Evolutionary conservation across 1,284 basidiomycete species (phyloP), one percentile per base, ranked within the genome.

Genomic region (Xanthoconium separans): DNA sequence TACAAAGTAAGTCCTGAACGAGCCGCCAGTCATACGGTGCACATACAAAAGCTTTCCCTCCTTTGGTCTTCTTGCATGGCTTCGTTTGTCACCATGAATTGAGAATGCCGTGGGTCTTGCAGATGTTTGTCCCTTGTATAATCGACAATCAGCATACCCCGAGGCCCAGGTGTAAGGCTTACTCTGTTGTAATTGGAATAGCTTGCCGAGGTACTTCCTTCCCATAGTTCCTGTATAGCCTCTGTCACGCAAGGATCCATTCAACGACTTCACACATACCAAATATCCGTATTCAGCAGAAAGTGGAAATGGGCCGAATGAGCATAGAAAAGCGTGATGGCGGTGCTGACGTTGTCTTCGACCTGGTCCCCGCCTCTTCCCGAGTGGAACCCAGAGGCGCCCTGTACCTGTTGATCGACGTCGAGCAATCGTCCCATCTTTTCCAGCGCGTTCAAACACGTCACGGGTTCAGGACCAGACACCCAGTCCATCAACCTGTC

Each of bases 401-500:
- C 16, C 11, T 48, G 47, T 13, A 27, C 24, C 0, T 47, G 49
- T 5, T 30, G 46, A 8, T 50, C 44, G 33, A 49, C 18, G 3
- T 15, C 20, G 20, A 58, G 41, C 2, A 30, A 2, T 9, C 12
- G 39, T 12, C 20, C 10, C 39, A 58, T 58, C 36, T 42, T 15
- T 22, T 2, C 13, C 34, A 59, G 34, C 2, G 49, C 18, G 3
- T 43, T 29, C n/a, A 62, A 39, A 42, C 58, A 63, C 0, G 15
- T 6, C 4, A 53, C 41, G 0, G 58, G 48, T 33, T 59, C 51
- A 1, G 18, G 0, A 2, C 31, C 2, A 3, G 54, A 60, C 10
- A 60, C 9, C 61, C 58, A 62, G 29, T 42, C 37, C 29, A 47
- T 16, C 18, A 51, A 42, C 16, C 37, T 24, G n/a, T 44, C 61